Conservation (phyloP, 192 early-diverging fungal genomes). For the Mortierella antarctica region DNA sequence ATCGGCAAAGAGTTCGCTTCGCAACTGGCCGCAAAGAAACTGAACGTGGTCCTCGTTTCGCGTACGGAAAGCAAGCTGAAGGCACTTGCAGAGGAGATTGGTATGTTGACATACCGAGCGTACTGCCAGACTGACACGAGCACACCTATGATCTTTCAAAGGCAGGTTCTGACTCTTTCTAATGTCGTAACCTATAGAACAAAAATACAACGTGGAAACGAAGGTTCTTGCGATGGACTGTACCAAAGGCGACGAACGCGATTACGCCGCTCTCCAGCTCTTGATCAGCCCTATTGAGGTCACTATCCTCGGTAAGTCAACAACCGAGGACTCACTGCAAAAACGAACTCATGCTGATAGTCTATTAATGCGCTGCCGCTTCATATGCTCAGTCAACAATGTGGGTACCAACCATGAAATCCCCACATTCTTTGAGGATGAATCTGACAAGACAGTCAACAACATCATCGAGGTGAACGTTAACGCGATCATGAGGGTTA, state of each 20-base stretch:
- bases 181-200: slow-evolving; percentile 17
- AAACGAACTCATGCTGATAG: slow-evolving; percentile 8
- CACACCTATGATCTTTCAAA: neutral
- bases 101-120: slow-evolving; percentile 28
- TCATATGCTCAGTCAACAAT: slow-evolving; percentile 82
- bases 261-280: slow-evolving; percentile 74
- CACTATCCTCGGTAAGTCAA: slow-evolving; percentile 64
- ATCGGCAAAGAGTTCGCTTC: slow-evolving; percentile 94
- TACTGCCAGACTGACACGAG: neutral
- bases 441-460: slow-evolving; percentile 68
- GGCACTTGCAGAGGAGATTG: slow-evolving; percentile 73
- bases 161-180: neutral
- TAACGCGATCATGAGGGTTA: slow-evolving; percentile 83
- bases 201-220: slow-evolving; percentile 70
- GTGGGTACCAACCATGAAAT: slow-evolving; percentile 93
- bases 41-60: slow-evolving; percentile 88
- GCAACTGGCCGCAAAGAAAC: slow-evolving; percentile 84
- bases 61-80: slow-evolving; percentile 87
- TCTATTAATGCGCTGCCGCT: neutral
- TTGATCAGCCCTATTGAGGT: slow-evolving; percentile 68
- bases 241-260: slow-evolving; percentile 62
- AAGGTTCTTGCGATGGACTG: slow-evolving; percentile 86
- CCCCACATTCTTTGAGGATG: slow-evolving; percentile 89
- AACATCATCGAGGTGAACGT: slow-evolving; percentile 90
- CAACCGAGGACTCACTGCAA: neutral